Base-by-base conservation (phyloP, 345 rosid genomes). In the Tarenaya hassleriana region DNA sequence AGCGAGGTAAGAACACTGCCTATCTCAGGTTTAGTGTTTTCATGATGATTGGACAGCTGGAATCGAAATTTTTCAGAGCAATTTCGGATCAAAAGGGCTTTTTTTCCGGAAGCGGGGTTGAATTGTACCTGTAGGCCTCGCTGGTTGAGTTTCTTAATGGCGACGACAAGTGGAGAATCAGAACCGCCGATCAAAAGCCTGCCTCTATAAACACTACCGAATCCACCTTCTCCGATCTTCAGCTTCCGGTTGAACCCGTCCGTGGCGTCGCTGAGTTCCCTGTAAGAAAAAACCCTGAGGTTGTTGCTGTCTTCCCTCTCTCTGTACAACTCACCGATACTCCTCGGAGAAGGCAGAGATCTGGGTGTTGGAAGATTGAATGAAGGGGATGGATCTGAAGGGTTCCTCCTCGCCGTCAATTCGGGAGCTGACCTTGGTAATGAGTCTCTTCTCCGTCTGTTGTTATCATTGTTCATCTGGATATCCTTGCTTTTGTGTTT, bases 171-270 rank as follows among this genome's bases (percentile, higher is more conserved):
- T 9, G 73, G 27, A 41, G 66, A 29, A 7, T 76, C 82, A 35
- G 79, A 62, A 16, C 82, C 88, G 52, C 49, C 76, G 58, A 62
- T 62, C 62, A 60, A 68, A 56, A 90, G 74, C 13, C 74, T 62
- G 24, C 90, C 95, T 73, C 71, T 80, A 24, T 79, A 90, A 20
- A 90, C 94, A 55, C 57, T 49, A 33, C 95, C 95, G 13, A 90
- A 90, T 7, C 97, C 97, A 18, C 97, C 97, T 75, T 90, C 94
- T 3, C 97, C 97, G 29, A 90, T 78, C 83, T 75, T 84, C 21
- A 72, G 71, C 32, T 43, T 58, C 64, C 85, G 67, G 58, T 16
- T 79, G 69, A 90, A 90, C 41, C 76, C 81, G 54, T 41, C 12
- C 3, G 97, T 86, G 7, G 95, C 95, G 16, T 72, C 68, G 34